Percentiles rank a stretch among this genome's conserved stretches.
These are phyloP conservation scores for Parathielavia hyrcaniae DNA, from an alignment of 495 filamentous ascomycete species.

Conservation along the genomic window DNA sequence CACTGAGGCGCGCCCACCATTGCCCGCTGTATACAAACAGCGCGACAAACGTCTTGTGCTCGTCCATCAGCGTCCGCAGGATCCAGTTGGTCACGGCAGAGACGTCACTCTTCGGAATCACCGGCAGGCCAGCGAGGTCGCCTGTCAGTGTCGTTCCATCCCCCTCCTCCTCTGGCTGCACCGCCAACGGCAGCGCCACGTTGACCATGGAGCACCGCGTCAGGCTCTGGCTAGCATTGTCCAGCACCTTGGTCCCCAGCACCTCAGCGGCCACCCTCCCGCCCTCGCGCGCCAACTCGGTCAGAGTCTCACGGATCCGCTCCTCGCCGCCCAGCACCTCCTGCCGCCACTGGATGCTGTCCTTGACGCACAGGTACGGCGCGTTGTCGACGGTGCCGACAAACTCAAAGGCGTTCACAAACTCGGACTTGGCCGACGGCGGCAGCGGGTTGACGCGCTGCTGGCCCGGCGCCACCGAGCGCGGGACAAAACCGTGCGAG, in stretches of 20 bases:
- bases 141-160: constrained; percentile 21
- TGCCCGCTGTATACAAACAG: constrained; percentile 52
- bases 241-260: constrained; percentile 66
- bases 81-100: constrained; percentile 50
- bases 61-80: constrained; percentile 45
- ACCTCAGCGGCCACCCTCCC: constrained; percentile 52
- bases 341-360: constrained; percentile 60
- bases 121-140: constrained; percentile 27
- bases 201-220: constrained; percentile 55
- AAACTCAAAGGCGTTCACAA: constrained; percentile 69
- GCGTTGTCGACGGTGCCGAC: constrained; percentile 67
- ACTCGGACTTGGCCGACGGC: constrained; percentile 45
- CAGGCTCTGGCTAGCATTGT: constrained; percentile 47
- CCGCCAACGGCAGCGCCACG: constrained; percentile 61
- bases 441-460: constrained; percentile 47
- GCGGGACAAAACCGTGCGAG: constrained; percentile 51
- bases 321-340: constrained; percentile 70
- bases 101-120: constrained; percentile 34
- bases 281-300: constrained; percentile 52
- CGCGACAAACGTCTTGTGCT: constrained; percentile 66
- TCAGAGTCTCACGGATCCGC: constrained; percentile 54
- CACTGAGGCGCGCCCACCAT: constrained; percentile 68
- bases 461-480: neutral
- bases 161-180: constrained; percentile 8
- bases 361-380: constrained; percentile 64